Conservation (phyloP, 306 rosid genomes). For the Trifolium fragiferum region DNA sequence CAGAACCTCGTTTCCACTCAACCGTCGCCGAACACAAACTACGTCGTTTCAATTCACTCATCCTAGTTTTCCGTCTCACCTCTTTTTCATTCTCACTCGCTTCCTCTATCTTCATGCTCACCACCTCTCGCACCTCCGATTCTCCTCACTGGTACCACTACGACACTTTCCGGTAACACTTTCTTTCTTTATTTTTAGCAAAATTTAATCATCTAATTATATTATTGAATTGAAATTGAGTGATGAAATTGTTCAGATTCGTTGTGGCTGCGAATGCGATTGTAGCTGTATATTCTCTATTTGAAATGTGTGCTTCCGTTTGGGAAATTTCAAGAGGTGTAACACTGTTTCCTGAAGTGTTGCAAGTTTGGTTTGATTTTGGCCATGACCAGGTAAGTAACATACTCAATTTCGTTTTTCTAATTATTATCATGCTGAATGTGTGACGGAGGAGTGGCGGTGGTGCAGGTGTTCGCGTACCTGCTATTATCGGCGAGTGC, state of each 20-base stretch:
- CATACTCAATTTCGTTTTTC: constrained; percentile 13
- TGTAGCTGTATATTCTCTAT: constrained; percentile 78
- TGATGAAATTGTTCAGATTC: constrained; percentile 54
- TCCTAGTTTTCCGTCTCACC: constrained; percentile 75
- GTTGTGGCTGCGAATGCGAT: constrained; percentile 88
- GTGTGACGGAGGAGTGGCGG: background rate
- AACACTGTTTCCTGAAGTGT: constrained; percentile 78
- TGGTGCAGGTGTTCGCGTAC: constrained; percentile 84
- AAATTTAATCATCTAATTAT: background rate
- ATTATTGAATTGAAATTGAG: background rate
- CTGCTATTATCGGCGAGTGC: constrained; percentile 82
- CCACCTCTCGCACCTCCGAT: constrained; percentile 62
- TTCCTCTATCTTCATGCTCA: constrained; percentile 85
- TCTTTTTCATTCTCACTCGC: constrained; percentile 84
- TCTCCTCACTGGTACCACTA: constrained; percentile 84
- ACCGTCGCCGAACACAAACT: constrained; percentile 89
- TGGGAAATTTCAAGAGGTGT: constrained; percentile 93
- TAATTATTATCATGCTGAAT: background rate
- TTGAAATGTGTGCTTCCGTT: constrained; percentile 84
- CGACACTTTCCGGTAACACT: constrained; percentile 86
- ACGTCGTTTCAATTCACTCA: constrained; percentile 80
- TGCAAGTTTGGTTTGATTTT: constrained; percentile 98
- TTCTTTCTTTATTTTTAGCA: background rate
- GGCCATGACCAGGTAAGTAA: constrained; percentile 91
- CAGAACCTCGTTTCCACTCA: constrained; percentile 72